Percentiles rank a stretch among this genome's conserved stretches.
phyloP scores from a whole-genome alignment of 1,284 basidiomycete genomes.

The Sporisorium scitamineum region DNA sequence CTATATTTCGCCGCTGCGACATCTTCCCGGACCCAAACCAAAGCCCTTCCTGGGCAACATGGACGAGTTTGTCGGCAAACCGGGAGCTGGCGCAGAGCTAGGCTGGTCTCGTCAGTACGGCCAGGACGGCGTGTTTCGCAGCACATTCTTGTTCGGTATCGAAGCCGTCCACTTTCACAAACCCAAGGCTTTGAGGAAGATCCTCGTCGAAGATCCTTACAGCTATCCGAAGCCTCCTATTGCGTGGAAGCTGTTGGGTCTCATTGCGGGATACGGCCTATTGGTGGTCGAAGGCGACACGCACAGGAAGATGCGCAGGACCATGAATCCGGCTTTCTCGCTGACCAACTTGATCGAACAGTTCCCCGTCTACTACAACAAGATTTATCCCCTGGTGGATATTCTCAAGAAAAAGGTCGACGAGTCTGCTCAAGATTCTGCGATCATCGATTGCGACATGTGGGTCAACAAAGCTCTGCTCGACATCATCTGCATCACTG shows the following conservation, averaged over 20 bases:
- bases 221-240: constrained; percentile 47
- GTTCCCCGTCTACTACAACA: constrained; percentile 57
- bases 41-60: constrained; percentile 46
- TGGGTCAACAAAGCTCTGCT: constrained; percentile 61
- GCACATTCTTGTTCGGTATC: constrained; percentile 42
- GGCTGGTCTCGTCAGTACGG: constrained; percentile 42
- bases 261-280: constrained; percentile 56
- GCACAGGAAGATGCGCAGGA: constrained; percentile 57
- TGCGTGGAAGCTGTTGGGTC: constrained; percentile 43
- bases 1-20: constrained; percentile 45
- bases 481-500: constrained; percentile 65
- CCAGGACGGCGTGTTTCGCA: constrained; percentile 35
- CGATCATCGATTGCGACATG: constrained; percentile 54
- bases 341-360: constrained; percentile 55
- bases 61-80: constrained; percentile 29
- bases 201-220: constrained; percentile 53
- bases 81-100: constrained; percentile 34
- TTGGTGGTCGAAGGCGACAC: constrained; percentile 54
- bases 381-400: constrained; percentile 49
- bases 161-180: constrained; percentile 42
- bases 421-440: constrained; percentile 28
- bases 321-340: constrained; percentile 61
- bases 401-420: constrained; percentile 48
- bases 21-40: constrained; percentile 47
- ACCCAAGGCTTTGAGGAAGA: constrained; percentile 46